Base-by-base conservation (phyloP, 2,329 filamentous ascomycete species). In the Ilyonectria robusta region DNA sequence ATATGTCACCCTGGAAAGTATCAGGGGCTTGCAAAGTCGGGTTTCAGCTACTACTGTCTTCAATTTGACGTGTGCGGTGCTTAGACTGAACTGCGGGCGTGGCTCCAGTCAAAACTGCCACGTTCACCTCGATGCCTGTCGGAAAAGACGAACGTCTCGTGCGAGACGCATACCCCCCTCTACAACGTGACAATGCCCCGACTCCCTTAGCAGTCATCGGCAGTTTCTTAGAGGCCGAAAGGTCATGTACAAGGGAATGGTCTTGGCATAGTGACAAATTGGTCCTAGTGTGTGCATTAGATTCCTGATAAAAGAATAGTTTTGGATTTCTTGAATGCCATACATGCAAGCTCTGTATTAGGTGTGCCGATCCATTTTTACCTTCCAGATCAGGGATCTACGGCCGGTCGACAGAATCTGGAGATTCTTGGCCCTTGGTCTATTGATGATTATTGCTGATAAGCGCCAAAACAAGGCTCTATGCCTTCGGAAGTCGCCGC, bases 331-430 rank as follows among this genome's bases (percentile, higher is more conserved):
- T 46, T n/a, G 42, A 46, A 46, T 21, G 42, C 23, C 19, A 21
- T 46, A 46, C 42, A 46, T 7, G 42, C 42, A 46, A 21, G 42
- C 42, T 15, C n/a, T 46, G 5, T n/a, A 19, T 7, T 46, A 19
- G 42, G 42, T 21, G 19, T 46, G 42, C n/a, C 10, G 21, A 46
- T 13, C 42, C 3, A 19, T 46, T n/a, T 21, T 19, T 4, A 46
- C 42, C 42, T 46, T 46, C 42, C 42, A 46, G n/a, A 46, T 46
- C 42, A 46, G 42, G 42, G 13, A 46, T 46, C 7, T 46, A 46
- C 7, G 42, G n/a, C 42, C 42, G 42, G 42, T 46, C 42, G 11
- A 21, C n/a, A 46, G 42, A 21, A 6, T 46, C 9, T 46, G n/a
- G 23, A 21, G n/a, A 46, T 10, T 46, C 23, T 23, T 23, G 42